Conservation (phyloP, 352 stramenopile genomes). For the Thalassiosira livingstoniorum region DNA sequence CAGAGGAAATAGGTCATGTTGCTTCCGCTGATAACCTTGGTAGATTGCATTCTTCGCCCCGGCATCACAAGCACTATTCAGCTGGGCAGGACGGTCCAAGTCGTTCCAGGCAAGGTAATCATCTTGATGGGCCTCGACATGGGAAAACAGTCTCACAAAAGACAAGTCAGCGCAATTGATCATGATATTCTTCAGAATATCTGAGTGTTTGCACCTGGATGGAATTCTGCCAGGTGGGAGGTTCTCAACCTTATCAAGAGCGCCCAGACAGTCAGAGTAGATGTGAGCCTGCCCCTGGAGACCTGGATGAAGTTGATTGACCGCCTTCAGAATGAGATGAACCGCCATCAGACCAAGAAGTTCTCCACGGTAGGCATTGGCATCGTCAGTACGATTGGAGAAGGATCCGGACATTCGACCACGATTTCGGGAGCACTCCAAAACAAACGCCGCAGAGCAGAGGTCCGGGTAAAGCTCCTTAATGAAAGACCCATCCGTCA, state of each 20-base stretch:
- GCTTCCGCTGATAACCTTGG: not conserved
- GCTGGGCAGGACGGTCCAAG: not conserved
- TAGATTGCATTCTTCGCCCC: not conserved
- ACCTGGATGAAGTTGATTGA: constrained; percentile 7
- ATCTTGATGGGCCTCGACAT: constrained; percentile 11
- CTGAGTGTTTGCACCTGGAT: constrained; percentile 9
- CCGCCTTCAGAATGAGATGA: constrained; percentile 28
- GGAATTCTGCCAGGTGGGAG: constrained; percentile 23
- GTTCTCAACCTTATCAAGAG: constrained; percentile 19
- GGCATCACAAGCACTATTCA: constrained; percentile 1
- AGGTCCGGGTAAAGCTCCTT: constrained; percentile 3
- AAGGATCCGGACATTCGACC: not conserved
- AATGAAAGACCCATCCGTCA: constrained; percentile 17
- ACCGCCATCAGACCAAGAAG: constrained; percentile 17
- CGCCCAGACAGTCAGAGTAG: constrained; percentile 24
- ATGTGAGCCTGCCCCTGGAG: constrained; percentile 3
- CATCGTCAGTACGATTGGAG: not conserved
- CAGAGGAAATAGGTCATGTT: too few relatives aligned
- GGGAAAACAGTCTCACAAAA: not conserved
- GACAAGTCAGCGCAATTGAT: constrained; percentile 21
- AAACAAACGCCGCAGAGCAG: not conserved
- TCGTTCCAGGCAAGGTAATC: not conserved
- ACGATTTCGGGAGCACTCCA: not conserved
- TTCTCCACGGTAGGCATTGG: constrained; percentile 14
- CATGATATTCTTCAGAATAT: constrained; percentile 42